Evolutionary conservation across 176 grass and related monocot species (phyloP).

Genomic region (Leersia perrieri): DNA sequence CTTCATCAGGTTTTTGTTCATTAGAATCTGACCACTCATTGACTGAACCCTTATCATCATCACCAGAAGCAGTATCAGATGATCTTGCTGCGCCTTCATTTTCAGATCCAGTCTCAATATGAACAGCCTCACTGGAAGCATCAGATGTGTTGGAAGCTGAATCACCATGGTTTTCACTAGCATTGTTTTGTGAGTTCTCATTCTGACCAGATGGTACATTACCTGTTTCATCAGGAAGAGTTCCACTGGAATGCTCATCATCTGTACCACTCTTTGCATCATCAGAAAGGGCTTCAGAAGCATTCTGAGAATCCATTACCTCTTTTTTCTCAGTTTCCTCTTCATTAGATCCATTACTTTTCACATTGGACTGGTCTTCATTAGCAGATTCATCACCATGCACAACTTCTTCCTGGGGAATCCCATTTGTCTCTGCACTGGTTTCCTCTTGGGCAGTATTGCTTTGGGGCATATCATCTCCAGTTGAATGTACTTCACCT

Average conservation of each 20-base stretch:
- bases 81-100: constrained; percentile 31
- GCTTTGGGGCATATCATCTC: constrained; percentile 29
- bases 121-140: constrained; percentile 20
- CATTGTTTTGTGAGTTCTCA: constrained; percentile 31
- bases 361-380: constrained; percentile 23
- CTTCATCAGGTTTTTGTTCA: constrained; percentile 13
- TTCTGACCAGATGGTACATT: constrained; percentile 37
- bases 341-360: constrained; percentile 26
- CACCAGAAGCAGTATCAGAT: constrained; percentile 27
- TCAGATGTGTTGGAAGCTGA: constrained; percentile 24
- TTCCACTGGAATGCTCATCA: constrained; percentile 22
- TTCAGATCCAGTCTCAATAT: constrained; percentile 29
- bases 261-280: constrained; percentile 11
- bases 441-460: constrained; percentile 33
- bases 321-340: constrained; percentile 42
- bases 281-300: constrained; percentile 14
- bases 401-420: constrained; percentile 24
- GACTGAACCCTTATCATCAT: constrained; percentile 19
- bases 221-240: constrained; percentile 53
- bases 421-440: constrained; percentile 17
- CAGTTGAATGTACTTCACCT: constrained; percentile 26
- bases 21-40: constrained; percentile 20
- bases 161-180: constrained; percentile 30
- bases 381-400: constrained; percentile 26
- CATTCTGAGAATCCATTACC: constrained; percentile 17